phyloP scores from a whole-genome alignment of 169 alveolate species.

The Cryptosporidium felis region DNA sequence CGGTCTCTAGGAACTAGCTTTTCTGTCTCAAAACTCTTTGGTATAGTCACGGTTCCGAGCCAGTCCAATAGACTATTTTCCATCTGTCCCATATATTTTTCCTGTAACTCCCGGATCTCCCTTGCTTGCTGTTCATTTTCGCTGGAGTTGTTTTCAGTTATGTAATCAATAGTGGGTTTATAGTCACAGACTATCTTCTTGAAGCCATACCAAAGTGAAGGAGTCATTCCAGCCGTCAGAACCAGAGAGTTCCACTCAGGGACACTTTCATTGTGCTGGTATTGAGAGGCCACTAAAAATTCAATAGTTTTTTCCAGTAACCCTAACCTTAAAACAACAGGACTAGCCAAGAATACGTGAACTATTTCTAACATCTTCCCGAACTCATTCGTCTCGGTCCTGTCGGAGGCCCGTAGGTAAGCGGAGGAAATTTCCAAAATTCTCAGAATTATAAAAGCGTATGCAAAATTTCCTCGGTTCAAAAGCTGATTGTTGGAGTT shows the following conservation, averaged over 20 bases:
- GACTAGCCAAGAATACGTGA: background rate
- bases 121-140: constrained; percentile 10
- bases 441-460: background rate
- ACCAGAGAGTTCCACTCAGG: constrained; percentile 7
- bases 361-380: constrained; percentile 17
- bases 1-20: constrained; percentile 15
- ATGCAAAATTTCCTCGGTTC: no score
- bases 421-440: background rate
- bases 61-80: constrained; percentile 55
- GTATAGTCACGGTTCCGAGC: constrained; percentile 25
- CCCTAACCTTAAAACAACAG: background rate
- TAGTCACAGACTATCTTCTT: constrained; percentile 4
- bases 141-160: constrained; percentile 14
- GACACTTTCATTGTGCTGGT: background rate
- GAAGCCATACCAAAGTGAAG: constrained; percentile 49
- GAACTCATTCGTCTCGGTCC: no score
- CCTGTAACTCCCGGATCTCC: constrained; percentile 6
- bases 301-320: background rate
- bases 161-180: constrained; percentile 48
- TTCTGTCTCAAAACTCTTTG: background rate
- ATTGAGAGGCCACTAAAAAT: background rate
- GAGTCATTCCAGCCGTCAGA: constrained; percentile 11
- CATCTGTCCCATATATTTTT: constrained; percentile 29
- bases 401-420: background rate
- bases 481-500: no score